These are phyloP conservation scores for Mucor lusitanicus DNA, from an alignment of 371 early-diverging fungal genomes.

Conservation along the genomic window DNA sequence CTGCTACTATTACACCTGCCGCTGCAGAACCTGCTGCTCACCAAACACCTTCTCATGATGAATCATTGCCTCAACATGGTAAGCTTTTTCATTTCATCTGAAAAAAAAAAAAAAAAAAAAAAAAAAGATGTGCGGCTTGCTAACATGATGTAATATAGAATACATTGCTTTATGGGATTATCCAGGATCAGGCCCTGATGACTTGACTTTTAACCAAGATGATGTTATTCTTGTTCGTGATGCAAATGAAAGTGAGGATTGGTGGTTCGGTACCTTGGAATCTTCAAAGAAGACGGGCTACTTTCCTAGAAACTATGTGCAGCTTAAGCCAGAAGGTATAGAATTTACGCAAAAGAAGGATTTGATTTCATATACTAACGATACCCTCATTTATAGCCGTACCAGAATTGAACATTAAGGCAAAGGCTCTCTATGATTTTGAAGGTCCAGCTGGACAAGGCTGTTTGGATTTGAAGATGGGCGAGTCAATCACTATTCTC, in stretches of 20 bases:
- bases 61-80: conserved; percentile 2
- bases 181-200: conserved; percentile 36
- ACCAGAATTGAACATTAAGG: conserved; percentile 28
- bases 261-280: conserved; percentile 40
- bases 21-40: neutral
- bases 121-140: too few relatives aligned
- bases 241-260: conserved; percentile 35
- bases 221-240: conserved; percentile 40
- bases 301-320: conserved; percentile 41
- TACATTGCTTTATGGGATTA: conserved; percentile 47
- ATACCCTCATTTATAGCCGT: neutral
- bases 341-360: neutral
- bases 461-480: conserved; percentile 34
- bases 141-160: conserved; percentile 11
- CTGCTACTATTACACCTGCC: neutral
- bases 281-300: conserved; percentile 29
- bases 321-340: conserved; percentile 14
- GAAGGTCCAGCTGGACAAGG: conserved; percentile 39
- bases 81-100: neutral
- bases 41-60: neutral
- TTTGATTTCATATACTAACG: too few relatives aligned
- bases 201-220: conserved; percentile 42
- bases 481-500: conserved; percentile 34
- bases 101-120: too few relatives aligned
- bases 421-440: conserved; percentile 40